Evolutionary conservation across 2,329 filamentous ascomycete species (phyloP).

Genomic region (Cordyceps fumosorosea): DNA sequence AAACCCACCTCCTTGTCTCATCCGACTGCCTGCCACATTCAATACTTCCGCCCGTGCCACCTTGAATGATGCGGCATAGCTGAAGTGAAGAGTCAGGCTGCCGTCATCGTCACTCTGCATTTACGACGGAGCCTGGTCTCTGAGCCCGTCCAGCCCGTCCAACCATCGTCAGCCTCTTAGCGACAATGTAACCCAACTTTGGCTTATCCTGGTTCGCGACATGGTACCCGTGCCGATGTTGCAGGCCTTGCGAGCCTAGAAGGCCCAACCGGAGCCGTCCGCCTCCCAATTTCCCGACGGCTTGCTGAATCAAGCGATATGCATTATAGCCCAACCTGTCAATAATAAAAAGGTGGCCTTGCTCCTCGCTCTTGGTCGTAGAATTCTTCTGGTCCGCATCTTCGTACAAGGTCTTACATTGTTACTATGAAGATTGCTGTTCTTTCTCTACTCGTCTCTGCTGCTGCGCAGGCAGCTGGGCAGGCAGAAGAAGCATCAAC

Average conservation of each 20-base stretch:
- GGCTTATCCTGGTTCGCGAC: not conserved
- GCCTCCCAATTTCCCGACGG: not conserved
- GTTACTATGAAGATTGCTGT: slow-evolving; percentile 1
- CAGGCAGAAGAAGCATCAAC: not conserved
- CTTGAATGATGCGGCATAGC: not conserved
- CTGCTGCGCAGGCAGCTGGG: not conserved
- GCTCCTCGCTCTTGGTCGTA: not conserved
- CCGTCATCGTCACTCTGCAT: slow-evolving; percentile 3
- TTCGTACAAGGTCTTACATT: not conserved
- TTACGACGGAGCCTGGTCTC: not conserved
- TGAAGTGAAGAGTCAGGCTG: not conserved
- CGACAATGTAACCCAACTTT: slow-evolving; percentile 7
- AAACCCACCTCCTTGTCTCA: not conserved
- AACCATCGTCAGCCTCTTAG: not conserved
- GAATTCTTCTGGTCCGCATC: not conserved
- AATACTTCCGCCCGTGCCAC: not conserved
- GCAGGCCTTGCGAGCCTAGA: not conserved
- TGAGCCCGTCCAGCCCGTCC: not conserved
- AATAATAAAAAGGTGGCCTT: slow-evolving; percentile 2
- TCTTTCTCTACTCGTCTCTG: not conserved
- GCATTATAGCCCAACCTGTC: not conserved
- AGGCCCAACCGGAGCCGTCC: not conserved
- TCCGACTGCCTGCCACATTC: not conserved
- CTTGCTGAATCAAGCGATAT: not conserved
- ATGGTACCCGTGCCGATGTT: not conserved